Percentiles rank a stretch among this genome's conserved stretches.
These are phyloP conservation scores for Mucor racemosus DNA, from an alignment of 371 early-diverging fungal species.

Conservation along the genomic window DNA sequence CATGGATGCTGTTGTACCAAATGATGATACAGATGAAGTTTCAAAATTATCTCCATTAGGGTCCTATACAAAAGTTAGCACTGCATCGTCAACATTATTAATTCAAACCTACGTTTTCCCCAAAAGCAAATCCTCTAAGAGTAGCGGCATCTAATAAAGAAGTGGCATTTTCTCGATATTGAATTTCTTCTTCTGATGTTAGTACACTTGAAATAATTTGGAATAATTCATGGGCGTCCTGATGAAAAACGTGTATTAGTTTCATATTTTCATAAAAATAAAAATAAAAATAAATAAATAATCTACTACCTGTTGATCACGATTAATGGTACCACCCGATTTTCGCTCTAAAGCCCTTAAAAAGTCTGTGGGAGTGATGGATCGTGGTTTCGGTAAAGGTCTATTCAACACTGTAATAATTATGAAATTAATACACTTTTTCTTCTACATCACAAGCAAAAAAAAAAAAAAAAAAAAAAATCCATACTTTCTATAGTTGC, in stretches of 20 bases:
- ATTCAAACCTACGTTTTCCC: slow-evolving; percentile 21
- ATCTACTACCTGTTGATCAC: slow-evolving; percentile 48
- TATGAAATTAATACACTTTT: neutral
- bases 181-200: slow-evolving; percentile 70
- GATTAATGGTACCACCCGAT: slow-evolving; percentile 47
- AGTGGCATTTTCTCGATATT: slow-evolving; percentile 42
- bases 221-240: slow-evolving; percentile 96
- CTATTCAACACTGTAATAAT: slow-evolving; percentile 40
- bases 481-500: slow-evolving; percentile 51
- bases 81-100: no score
- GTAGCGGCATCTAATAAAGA: slow-evolving; percentile 48
- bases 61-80: slow-evolving; percentile 1
- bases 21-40: slow-evolving; percentile 51
- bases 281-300: neutral
- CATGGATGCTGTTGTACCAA: slow-evolving; percentile 56
- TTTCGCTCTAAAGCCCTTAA: slow-evolving; percentile 47
- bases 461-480: no score
- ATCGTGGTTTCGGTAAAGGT: slow-evolving; percentile 45
- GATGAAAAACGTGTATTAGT: slow-evolving; percentile 8
- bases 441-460: neutral
- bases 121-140: slow-evolving; percentile 27
- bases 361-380: slow-evolving; percentile 46
- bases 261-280: neutral
- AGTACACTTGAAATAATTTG: slow-evolving; percentile 84
- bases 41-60: slow-evolving; percentile 48